Conservation (phyloP, 2,329 filamentous ascomycete species). For the Pseudocercospora vitis region DNA sequence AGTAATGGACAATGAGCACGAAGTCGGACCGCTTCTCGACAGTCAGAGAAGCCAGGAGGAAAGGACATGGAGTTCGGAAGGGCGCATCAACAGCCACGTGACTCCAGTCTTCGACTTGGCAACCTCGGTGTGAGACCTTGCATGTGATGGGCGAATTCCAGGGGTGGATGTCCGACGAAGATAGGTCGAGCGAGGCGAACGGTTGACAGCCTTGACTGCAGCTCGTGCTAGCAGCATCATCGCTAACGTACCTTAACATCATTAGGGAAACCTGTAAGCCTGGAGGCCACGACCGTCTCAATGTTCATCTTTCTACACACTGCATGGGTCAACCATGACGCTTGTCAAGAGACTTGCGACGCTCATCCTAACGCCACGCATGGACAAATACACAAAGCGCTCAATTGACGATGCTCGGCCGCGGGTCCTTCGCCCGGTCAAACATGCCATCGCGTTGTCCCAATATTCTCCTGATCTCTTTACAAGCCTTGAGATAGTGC, state of each 20-base stretch:
- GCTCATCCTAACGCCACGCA: background rate
- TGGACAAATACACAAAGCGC: background rate
- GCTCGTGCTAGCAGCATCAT: background rate
- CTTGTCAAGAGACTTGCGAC: background rate
- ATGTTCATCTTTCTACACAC: background rate
- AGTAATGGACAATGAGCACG: background rate
- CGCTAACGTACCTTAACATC: no score
- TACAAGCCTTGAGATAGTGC: constrained; percentile 57
- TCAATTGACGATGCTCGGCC: constrained; percentile 24
- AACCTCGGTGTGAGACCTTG: no score
- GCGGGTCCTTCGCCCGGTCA: constrained; percentile 9
- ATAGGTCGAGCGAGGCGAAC: no score
- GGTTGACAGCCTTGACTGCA: background rate
- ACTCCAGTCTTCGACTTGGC: no score
- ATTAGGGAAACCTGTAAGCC: background rate
- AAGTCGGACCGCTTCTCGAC: background rate
- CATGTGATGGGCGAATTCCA: no score
- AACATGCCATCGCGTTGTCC: constrained; percentile 18
- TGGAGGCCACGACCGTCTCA: background rate
- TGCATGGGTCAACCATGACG: no score
- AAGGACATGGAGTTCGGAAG: no score
- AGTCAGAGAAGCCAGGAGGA: no score
- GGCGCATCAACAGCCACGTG: no score
- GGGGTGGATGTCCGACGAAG: no score
- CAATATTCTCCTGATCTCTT: constrained; percentile 51